phyloP scores from a whole-genome alignment of 129 eudicot species.

The Calendula officinalis region DNA sequence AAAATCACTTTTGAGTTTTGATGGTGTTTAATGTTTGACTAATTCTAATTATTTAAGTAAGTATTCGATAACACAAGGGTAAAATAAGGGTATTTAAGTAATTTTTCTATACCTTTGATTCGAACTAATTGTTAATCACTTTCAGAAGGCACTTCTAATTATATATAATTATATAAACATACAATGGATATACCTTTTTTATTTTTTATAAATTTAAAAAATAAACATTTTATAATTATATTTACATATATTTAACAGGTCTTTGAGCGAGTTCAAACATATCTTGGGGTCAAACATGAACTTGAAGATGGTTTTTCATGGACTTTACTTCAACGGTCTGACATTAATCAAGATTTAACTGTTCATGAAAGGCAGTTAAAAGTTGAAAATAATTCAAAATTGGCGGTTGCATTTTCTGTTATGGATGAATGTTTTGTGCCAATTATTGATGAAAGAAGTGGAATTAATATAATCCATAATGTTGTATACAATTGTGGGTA shows the following conservation, averaged over 20 bases:
- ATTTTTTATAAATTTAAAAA: constrained; percentile 12
- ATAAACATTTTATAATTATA: constrained; percentile 2
- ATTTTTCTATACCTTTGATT: background rate
- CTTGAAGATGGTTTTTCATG: constrained; percentile 80
- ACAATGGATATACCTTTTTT: background rate
- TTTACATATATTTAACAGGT: constrained; percentile 36
- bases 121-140: background rate
- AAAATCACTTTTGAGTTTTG: no score
- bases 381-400: constrained; percentile 68
- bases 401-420: constrained; percentile 76
- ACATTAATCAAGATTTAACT: constrained; percentile 38
- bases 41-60: no score
- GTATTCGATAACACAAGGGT: no score
- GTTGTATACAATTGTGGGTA: constrained; percentile 85
- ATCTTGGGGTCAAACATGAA: constrained; percentile 68
- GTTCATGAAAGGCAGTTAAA: constrained; percentile 28
- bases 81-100: no score
- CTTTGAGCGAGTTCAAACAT: constrained; percentile 48
- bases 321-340: constrained; percentile 67
- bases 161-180: no score
- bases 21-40: no score
- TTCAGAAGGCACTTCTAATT: background rate
- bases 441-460: constrained; percentile 73
- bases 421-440: constrained; percentile 96
- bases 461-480: constrained; percentile 57